phyloP scores from a whole-genome alignment of 208 protist species.

The Leishmania major region DNA sequence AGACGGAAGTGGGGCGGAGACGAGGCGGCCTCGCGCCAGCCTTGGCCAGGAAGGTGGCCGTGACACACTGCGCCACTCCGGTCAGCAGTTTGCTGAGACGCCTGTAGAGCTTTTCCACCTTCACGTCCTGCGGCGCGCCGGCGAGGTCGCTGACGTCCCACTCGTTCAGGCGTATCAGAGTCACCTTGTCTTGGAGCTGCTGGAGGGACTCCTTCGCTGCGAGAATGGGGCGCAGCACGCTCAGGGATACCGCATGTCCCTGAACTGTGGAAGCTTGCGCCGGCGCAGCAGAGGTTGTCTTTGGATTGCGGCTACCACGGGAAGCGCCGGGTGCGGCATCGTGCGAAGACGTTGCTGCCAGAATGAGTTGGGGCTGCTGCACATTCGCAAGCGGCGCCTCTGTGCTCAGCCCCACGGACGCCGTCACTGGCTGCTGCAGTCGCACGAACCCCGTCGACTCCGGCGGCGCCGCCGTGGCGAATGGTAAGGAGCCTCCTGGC shows the following conservation, averaged over 20 bases:
- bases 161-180: constrained; percentile 50
- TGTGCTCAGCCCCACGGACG: neutral
- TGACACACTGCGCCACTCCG: constrained; percentile 63
- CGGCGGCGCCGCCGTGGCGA: neutral
- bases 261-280: neutral
- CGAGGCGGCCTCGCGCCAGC: constrained; percentile 31
- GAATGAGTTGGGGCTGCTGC: neutral
- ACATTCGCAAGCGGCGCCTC: neutral
- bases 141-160: constrained; percentile 56
- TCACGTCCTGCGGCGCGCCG: constrained; percentile 55
- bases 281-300: neutral
- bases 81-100: constrained; percentile 40
- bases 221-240: constrained; percentile 52
- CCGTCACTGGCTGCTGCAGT: neutral
- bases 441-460: neutral
- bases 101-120: constrained; percentile 48
- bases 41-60: constrained; percentile 53
- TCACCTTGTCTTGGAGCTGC: constrained; percentile 30
- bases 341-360: neutral
- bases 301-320: neutral
- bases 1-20: constrained; percentile 1
- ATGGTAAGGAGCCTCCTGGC: neutral
- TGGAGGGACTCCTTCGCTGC: constrained; percentile 42
- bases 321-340: neutral
- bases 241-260: constrained; percentile 40